A percentile compares a stretch with the other conserved stretches of the same genome.
These are phyloP conservation scores for Escovopsis sp. DNA, from an alignment of 2,329 filamentous ascomycete species.

Conservation along the genomic window DNA sequence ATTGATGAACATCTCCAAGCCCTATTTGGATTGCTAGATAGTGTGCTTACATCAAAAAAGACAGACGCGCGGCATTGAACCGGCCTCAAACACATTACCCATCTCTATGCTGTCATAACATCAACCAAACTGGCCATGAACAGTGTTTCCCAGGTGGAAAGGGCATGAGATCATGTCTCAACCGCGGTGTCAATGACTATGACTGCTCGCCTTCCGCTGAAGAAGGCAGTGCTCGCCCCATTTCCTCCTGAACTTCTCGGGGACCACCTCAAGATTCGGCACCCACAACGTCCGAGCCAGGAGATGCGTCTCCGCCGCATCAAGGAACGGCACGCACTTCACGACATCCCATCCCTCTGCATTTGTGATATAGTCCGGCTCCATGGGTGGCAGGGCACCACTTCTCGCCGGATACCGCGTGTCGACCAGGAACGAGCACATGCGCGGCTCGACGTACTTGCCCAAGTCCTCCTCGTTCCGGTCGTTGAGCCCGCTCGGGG, in stretches of 20 bases:
- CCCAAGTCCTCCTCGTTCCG: slow-evolving; percentile 70
- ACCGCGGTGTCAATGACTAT: background rate
- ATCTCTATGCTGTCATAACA: too few species aligned
- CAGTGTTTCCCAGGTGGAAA: too few species aligned
- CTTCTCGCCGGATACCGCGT: slow-evolving; percentile 55
- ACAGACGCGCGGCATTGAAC: too few species aligned
- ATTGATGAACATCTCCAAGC: too few species aligned
- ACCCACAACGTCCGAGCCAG: slow-evolving; percentile 71
- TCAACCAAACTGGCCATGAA: too few species aligned
- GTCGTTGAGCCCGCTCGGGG: slow-evolving; percentile 80
- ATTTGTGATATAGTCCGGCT: slow-evolving; percentile 71
- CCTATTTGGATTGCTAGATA: too few species aligned
- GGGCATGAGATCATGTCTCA: too few species aligned
- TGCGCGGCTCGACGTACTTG: slow-evolving; percentile 69
- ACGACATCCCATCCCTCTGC: slow-evolving; percentile 62
- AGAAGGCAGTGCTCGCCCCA: slow-evolving; percentile 88
- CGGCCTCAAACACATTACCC: too few species aligned
- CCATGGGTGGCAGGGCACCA: slow-evolving; percentile 43
- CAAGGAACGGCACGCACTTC: slow-evolving; percentile 65
- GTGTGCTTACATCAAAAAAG: too few species aligned
- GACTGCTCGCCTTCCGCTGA: slow-evolving; percentile 31
- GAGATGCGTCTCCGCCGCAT: slow-evolving; percentile 57
- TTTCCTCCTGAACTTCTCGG: slow-evolving; percentile 52
- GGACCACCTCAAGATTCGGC: slow-evolving; percentile 56
- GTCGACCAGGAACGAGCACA: slow-evolving; percentile 77